Evolutionary conservation across 176 grass and related monocot species (phyloP).

Genomic region (Chloris gayana): DNA sequence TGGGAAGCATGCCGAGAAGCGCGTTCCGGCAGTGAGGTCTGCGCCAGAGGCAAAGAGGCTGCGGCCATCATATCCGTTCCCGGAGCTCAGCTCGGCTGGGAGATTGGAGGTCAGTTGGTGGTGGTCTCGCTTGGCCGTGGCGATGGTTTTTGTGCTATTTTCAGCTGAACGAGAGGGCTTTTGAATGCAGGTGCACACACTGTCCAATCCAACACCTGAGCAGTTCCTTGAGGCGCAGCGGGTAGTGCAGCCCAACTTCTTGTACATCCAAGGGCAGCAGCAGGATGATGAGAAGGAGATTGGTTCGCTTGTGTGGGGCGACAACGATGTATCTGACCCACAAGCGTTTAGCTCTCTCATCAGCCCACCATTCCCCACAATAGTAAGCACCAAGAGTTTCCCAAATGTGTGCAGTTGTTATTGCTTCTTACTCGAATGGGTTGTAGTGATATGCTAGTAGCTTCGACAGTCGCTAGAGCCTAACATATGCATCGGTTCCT

Average conservation of each 20-base stretch:
- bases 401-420: conserved; percentile 30
- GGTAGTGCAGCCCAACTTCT: conserved; percentile 75
- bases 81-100: conserved; percentile 76
- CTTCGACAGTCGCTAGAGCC: background rate
- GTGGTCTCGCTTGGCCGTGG: background rate
- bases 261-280: conserved; percentile 88
- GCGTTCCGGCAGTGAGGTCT: background rate
- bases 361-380: conserved; percentile 79
- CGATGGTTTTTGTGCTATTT: conserved; percentile 11
- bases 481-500: conserved; percentile 7
- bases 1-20: conserved; percentile 64
- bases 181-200: conserved; percentile 71
- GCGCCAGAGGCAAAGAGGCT: conserved; percentile 51
- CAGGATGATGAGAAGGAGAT: conserved; percentile 82
- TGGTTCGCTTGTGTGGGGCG: conserved; percentile 78
- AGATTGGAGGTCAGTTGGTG: conserved; percentile 66
- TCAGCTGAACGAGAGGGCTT: conserved; percentile 19
- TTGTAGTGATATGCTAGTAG: conserved; percentile 5
- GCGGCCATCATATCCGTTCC: conserved; percentile 63
- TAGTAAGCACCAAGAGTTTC: conserved; percentile 56
- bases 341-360: conserved; percentile 79
- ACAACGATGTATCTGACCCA: conserved; percentile 59
- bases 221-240: conserved; percentile 86
- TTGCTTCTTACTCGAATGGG: background rate
- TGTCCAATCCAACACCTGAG: conserved; percentile 83